Conservation (phyloP, 2,329 filamentous ascomycete genomes). For the Fusarium clavum region DNA sequence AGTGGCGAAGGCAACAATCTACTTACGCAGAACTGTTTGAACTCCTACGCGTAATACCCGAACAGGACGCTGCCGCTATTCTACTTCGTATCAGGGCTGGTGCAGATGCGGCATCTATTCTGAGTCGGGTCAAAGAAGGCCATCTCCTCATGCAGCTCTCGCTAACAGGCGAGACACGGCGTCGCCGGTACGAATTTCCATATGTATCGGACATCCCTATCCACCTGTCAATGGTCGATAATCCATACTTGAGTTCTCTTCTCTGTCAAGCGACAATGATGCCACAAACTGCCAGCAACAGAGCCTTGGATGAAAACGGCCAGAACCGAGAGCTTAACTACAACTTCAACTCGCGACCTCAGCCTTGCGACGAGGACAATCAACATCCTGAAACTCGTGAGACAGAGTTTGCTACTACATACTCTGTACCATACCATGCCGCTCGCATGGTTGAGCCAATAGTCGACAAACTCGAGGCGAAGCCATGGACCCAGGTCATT, state of each 20-base stretch:
- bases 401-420: background rate
- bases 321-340: background rate
- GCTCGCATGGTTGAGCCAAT: background rate
- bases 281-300: background rate
- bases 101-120: background rate
- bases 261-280: background rate
- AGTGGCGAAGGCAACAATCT: background rate
- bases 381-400: background rate
- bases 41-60: background rate
- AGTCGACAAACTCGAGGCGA: background rate
- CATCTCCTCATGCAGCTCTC: background rate
- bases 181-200: background rate
- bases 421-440: background rate
- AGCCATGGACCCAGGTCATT: background rate
- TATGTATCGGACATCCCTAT: background rate
- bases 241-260: background rate
- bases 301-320: background rate
- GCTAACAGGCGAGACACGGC: background rate
- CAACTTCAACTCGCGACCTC: background rate
- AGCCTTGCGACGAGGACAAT: background rate
- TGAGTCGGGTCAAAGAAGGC: background rate
- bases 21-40: background rate
- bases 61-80: background rate
- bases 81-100: background rate
- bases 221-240: background rate